Evolutionary conservation across 495 filamentous ascomycete genomes (phyloP), one percentile per base, ranked within the genome.

Genomic region (Penicillium pancosmium): DNA sequence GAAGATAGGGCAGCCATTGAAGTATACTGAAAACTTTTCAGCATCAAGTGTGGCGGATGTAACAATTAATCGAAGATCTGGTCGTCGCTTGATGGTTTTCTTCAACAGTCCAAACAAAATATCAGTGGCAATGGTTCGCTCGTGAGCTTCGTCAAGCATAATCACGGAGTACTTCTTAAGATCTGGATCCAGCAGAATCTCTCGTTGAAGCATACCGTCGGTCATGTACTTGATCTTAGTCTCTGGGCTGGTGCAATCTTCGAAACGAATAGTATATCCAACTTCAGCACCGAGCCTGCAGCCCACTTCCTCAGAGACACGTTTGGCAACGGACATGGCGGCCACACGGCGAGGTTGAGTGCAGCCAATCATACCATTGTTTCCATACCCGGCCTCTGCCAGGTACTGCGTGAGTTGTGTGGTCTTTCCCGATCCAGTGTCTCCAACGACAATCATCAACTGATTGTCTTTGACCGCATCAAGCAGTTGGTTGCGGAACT

Each of bases 151-250:
- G 67, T 99, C 94, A 61, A 99, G 80, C 91, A 99, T 98, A 65
- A 99, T 97, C 54, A 95, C 91, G 3, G 90, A 92, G 64, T 99
- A 99, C 63, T 87, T 85, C 69, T 83, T 90, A 46, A 98, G 74
- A 65, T 93, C 85, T 0, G 92, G 90, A 67, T 98, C 95, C 31
- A 97, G 78, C 15, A 99, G 78, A 57, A 97, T 91, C 73, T 99
- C 95, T 75, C 94, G 79, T 75, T 98, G 88, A 65, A 99, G 84
- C 89, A 98, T 99, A 73, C 94, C 94, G 61, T 99, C 94, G 12
- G 94, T 99, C 93, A 98, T 97, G 75, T 98, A 99, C 76, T 98
- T 98, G 78, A 99, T 97, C 70, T 87, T 88, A 12, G 94, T 98
- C 13, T 90, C 86, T 2, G 92, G 87, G 61, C 87, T 90, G 0